Conservation (phyloP, 2,329 filamentous ascomycete species). For the Verticillium zaregamsianum region DNA sequence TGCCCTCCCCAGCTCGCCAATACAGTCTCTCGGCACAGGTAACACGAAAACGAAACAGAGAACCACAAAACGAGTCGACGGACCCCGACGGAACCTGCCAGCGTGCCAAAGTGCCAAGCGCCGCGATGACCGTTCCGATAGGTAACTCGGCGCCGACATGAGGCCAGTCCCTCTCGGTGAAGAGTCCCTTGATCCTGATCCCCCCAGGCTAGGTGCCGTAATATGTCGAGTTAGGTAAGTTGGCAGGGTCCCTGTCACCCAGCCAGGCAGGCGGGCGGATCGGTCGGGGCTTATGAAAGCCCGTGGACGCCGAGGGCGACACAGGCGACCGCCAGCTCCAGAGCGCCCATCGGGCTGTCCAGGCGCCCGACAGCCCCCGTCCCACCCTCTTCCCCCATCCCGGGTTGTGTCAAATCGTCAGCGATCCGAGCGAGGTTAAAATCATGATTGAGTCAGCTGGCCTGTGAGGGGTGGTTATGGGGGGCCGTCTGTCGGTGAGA, state of each 20-base stretch:
- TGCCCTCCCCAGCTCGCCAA: neutral
- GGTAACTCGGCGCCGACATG: neutral
- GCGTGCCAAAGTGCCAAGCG: neutral
- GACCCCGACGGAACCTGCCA: neutral
- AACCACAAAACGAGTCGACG: neutral
- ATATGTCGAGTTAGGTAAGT: too few species aligned
- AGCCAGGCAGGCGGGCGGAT: neutral
- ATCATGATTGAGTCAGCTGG: neutral
- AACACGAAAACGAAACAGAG: neutral
- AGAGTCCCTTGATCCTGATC: neutral
- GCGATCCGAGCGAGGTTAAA: neutral
- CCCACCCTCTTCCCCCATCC: too few species aligned
- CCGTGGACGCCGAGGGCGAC: neutral
- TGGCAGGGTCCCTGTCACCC: too few species aligned
- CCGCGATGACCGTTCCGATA: neutral
- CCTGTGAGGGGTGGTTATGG: neutral
- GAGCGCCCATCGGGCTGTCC: neutral
- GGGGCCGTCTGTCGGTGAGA: neutral
- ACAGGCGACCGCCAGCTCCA: neutral
- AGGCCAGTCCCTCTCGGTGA: neutral
- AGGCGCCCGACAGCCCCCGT: neutral
- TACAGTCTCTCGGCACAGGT: too few species aligned
- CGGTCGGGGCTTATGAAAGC: neutral
- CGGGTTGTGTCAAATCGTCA: too few species aligned
- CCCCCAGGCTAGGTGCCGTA: neutral